A percentile compares a stretch with the other conserved stretches of the same genome.
These are phyloP conservation scores for Bertia moriformis DNA, from an alignment of 2,329 filamentous ascomycete species.

Conservation along the genomic window DNA sequence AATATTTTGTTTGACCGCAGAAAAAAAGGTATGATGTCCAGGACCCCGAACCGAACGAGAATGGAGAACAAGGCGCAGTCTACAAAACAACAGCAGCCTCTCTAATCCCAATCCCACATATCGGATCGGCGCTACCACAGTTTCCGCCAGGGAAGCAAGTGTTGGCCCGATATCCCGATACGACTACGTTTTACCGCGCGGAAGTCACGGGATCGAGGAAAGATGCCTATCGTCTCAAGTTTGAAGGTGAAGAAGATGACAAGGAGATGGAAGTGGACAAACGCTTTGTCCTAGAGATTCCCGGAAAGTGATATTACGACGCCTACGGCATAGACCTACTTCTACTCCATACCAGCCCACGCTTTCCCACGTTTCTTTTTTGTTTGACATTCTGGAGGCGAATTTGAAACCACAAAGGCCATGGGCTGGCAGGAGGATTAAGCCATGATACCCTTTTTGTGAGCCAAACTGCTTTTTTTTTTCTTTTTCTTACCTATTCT, in stretches of 20 bases:
- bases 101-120: conserved; percentile 31
- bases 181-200: conserved; percentile 37
- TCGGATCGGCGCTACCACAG: conserved; percentile 20
- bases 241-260: conserved; percentile 33
- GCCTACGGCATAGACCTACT: too few species aligned
- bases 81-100: conserved; percentile 30
- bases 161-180: conserved; percentile 35
- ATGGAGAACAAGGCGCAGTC: conserved; percentile 29
- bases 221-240: conserved; percentile 22
- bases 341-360: too few species aligned
- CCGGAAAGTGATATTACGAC: conserved; percentile 24
- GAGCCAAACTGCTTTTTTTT: too few species aligned
- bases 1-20: neutral
- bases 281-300: conserved; percentile 32
- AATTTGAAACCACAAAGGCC: too few species aligned
- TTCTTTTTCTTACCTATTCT: too few species aligned
- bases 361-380: too few species aligned
- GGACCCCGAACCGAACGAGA: conserved; percentile 33
- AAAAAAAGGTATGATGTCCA: conserved; percentile 26
- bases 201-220: conserved; percentile 30
- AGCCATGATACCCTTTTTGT: too few species aligned
- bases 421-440: too few species aligned
- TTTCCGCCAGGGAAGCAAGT: conserved; percentile 33
- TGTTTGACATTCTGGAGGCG: too few species aligned
- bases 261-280: conserved; percentile 36